phyloP scores from a whole-genome alignment of 2,329 filamentous ascomycete species.

The Cercospora sp. region DNA sequence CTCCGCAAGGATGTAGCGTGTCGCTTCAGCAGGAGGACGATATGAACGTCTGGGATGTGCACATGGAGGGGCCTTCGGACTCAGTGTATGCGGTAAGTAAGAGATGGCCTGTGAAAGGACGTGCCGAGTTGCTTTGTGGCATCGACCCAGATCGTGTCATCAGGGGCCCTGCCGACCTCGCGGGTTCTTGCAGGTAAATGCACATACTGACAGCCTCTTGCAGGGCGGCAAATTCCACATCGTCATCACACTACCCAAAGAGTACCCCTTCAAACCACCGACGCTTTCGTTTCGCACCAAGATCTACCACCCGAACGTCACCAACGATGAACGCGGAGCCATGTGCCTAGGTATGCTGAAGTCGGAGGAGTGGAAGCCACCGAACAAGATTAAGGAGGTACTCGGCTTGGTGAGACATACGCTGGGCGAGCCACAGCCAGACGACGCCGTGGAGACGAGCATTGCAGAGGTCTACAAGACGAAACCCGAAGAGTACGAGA shows the following conservation, averaged over 20 bases:
- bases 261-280: constrained; percentile 90
- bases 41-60: constrained; percentile 67
- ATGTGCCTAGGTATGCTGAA: constrained; percentile 86
- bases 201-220: neutral
- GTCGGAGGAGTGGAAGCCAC: constrained; percentile 88
- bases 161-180: neutral
- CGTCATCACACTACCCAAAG: constrained; percentile 68
- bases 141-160: neutral
- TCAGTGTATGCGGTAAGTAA: constrained; percentile 63
- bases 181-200: neutral
- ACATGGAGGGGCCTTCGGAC: constrained; percentile 64
- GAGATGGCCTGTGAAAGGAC: neutral
- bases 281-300: constrained; percentile 78
- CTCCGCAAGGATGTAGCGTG: constrained; percentile 59
- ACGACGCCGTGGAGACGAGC: constrained; percentile 82
- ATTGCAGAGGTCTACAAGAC: constrained; percentile 82
- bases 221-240: constrained; percentile 74
- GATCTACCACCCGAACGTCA: constrained; percentile 94
- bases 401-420: constrained; percentile 74
- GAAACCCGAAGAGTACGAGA: constrained; percentile 68
- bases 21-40: constrained; percentile 62
- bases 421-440: constrained; percentile 77
- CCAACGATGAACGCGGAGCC: constrained; percentile 78
- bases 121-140: neutral
- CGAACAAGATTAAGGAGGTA: constrained; percentile 71